These are phyloP conservation scores for Coleophoma eucalyptorum DNA, from an alignment of 2,329 filamentous ascomycete genomes.

Conservation along the genomic window DNA sequence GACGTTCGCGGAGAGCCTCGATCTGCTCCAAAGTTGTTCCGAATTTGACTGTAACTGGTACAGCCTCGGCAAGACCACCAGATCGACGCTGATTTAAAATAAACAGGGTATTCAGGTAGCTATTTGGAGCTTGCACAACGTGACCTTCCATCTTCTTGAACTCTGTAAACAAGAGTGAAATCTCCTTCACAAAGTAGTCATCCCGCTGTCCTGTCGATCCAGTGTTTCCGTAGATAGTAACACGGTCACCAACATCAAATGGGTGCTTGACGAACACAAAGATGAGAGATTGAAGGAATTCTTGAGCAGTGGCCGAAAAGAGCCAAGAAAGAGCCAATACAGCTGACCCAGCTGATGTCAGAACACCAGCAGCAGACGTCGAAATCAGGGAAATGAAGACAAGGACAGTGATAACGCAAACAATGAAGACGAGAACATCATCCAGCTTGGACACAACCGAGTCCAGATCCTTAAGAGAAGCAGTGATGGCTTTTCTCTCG, in stretches of 20 bases:
- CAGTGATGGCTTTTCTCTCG: slow-evolving; percentile 92
- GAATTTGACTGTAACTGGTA: slow-evolving; percentile 82
- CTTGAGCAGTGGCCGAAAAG: slow-evolving; percentile 87
- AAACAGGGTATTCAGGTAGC: slow-evolving; percentile 85
- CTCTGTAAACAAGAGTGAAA: slow-evolving; percentile 88
- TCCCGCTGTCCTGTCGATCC: slow-evolving; percentile 76
- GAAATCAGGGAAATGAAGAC: slow-evolving; percentile 90
- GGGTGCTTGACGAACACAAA: slow-evolving; percentile 98
- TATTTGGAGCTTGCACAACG: slow-evolving; percentile 93
- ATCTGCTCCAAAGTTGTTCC: slow-evolving; percentile 83
- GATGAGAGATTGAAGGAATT: slow-evolving; percentile 89
- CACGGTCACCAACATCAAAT: slow-evolving; percentile 92
- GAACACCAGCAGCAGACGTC: slow-evolving; percentile 80
- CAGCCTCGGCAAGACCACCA: slow-evolving; percentile 80
- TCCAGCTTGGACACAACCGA: slow-evolving; percentile 90
- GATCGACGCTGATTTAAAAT: slow-evolving; percentile 93
- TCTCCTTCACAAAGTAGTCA: slow-evolving; percentile 95
- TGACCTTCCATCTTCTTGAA: slow-evolving; percentile 99
- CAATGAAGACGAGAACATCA: slow-evolving; percentile 83
- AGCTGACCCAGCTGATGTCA: slow-evolving; percentile 85
- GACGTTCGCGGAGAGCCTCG: slow-evolving; percentile 72
- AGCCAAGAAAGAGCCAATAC: slow-evolving; percentile 91
- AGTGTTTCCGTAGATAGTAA: slow-evolving; percentile 87
- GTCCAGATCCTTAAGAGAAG: slow-evolving; percentile 90
- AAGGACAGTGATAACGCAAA: slow-evolving; percentile 73